Percentiles rank a stretch among this genome's conserved stretches.
phyloP scores from a whole-genome alignment of 176 grass and related monocot species.

The Alopecurus myosuroides region DNA sequence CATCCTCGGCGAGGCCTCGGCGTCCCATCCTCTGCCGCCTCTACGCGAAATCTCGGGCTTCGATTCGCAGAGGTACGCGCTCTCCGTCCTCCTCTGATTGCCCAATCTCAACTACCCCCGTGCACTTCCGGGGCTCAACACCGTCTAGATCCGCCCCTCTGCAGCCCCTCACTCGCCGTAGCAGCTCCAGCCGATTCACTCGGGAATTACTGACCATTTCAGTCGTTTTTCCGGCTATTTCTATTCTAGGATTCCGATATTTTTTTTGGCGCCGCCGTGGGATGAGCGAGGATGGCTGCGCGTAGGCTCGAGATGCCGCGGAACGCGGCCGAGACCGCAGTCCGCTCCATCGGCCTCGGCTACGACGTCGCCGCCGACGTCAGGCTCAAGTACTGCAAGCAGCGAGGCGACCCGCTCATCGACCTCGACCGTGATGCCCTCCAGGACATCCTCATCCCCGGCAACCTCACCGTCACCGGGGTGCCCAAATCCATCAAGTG shows the following conservation, averaged over 20 bases:
- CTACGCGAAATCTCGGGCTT: background rate
- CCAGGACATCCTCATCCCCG: conserved; percentile 74
- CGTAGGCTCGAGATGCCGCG: conserved; percentile 31
- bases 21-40: background rate
- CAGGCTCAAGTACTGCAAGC: conserved; percentile 85
- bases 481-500: conserved; percentile 78
- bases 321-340: conserved; percentile 47
- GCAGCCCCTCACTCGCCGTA: background rate
- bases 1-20: background rate
- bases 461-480: conserved; percentile 42
- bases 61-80: background rate
- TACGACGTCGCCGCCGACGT: conserved; percentile 75
- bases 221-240: background rate
- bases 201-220: background rate
- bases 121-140: background rate
- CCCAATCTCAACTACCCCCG: background rate
- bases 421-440: conserved; percentile 49
- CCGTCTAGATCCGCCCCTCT: background rate
- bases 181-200: background rate
- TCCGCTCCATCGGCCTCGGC: conserved; percentile 73
- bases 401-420: conserved; percentile 43
- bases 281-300: conserved; percentile 48
- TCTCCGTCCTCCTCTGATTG: background rate
- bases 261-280: background rate
- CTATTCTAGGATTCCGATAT: background rate